Percentiles rank a stretch among this genome's conserved stretches.
Evolutionary conservation across 257 asterid genomes (phyloP).

Genomic region (Solanum arcanum): DNA sequence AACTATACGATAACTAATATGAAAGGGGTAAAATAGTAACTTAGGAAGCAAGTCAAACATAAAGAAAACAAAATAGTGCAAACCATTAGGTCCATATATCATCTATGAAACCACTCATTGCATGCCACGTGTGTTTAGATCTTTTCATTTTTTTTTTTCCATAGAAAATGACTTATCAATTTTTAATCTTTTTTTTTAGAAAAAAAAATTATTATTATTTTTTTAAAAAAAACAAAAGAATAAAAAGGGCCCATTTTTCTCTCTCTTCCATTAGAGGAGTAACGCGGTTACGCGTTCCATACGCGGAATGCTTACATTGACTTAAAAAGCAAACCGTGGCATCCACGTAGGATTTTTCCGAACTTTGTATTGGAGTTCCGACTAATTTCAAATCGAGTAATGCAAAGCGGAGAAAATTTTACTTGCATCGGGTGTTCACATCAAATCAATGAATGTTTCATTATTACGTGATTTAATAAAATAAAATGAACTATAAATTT

Average conservation of each 20-base stretch:
- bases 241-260: background rate
- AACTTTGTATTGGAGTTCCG: background rate
- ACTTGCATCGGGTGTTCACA: too few relatives aligned
- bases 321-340: background rate
- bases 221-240: background rate
- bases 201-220: background rate
- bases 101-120: background rate
- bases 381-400: fast-evolving
- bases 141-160: background rate
- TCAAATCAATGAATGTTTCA: fast-evolving
- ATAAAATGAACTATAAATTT: too few relatives aligned
- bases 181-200: background rate
- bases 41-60: background rate
- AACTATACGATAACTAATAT: background rate
- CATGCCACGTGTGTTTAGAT: background rate
- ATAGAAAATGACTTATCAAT: background rate
- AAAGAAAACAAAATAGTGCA: background rate
- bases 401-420: background rate
- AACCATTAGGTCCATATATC: background rate
- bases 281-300: slow-evolving; percentile 9
- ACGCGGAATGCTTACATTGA: slow-evolving; percentile 12
- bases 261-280: background rate
- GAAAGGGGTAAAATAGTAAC: background rate
- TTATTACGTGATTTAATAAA: too few relatives aligned
- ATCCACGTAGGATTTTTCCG: background rate